phyloP scores from a whole-genome alignment of 2,329 filamentous ascomycete species.

The Plenodomus tracheiphilus region DNA sequence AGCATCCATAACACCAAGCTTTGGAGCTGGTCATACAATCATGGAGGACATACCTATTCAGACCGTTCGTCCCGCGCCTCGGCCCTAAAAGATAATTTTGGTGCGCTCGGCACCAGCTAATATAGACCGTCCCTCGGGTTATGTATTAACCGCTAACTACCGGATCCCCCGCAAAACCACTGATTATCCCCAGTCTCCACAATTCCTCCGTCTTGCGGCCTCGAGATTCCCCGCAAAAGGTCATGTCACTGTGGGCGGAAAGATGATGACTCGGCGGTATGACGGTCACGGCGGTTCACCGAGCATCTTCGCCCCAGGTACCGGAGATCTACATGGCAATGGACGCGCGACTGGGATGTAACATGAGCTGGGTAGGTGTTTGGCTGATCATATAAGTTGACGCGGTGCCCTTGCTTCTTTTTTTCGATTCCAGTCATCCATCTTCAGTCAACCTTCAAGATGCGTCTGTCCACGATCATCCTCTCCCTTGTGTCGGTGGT shows the following conservation, averaged over 20 bases:
- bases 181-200: conserved; percentile 5
- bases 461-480: conserved; percentile 35
- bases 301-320: neutral
- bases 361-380: neutral
- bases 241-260: neutral
- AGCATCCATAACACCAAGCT: neutral
- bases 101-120: neutral
- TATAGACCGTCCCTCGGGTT: neutral
- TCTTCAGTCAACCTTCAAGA: conserved; percentile 22
- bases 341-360: neutral
- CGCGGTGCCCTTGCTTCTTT: neutral
- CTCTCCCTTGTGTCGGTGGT: conserved; percentile 24
- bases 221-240: conserved; percentile 15
- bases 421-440: conserved; percentile 1
- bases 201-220: conserved; percentile 11
- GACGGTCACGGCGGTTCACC: neutral
- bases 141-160: neutral
- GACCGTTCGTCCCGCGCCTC: conserved; percentile 3
- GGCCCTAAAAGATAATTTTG: conserved; percentile 2
- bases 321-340: neutral
- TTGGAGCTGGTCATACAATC: neutral
- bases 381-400: neutral
- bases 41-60: neutral
- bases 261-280: neutral
- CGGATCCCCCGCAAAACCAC: conserved; percentile 11